Base-by-base conservation (phyloP, 345 rosid species). In the Brassica napus region DNA sequence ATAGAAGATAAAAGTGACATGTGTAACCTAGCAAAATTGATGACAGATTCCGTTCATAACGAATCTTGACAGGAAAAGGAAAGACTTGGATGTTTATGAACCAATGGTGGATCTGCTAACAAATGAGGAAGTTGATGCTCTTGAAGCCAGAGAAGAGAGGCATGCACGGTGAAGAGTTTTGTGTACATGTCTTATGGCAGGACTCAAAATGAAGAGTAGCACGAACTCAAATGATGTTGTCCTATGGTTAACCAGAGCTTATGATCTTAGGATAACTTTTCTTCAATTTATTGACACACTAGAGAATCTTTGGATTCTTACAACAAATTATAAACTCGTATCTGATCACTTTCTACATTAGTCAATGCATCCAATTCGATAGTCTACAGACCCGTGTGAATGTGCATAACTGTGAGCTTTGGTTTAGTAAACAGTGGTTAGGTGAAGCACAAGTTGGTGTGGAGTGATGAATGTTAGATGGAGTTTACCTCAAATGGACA, bases 91-190 rank as follows among this genome's bases (percentile, higher is more conserved):
- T 66, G 72, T 87, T 44, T 92, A 87, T 68, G 94, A 89, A 65
- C 98, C 98, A 12, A 72, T 86, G 66, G 91, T 92, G 21, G 93
- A 94, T 76, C 78, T 90, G 70, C 83, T 91, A 73, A 91, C 98
- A 28, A 91, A 84, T 18, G 97, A 93, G 78, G 96, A 94, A 76
- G 85, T 91, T 32, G 91, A 89, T 83, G 92, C 90, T 2, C 94
- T 93, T 71, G 97, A 93, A 88, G 93, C 93, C 65, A 89, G 89
- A 80, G 98, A 89, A 81, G 96, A 89, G 74, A 87, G 83, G 82
- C 81, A 78, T 69, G 79, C 80, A 39, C 83, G 91, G 47, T 88
- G 77, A 89, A 75, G 39, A 31, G 42, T 35, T 71, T 11, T 3
- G 2, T 68, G 34, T 61, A 79, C 24, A 57, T 49, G 7, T 32